Evolutionary conservation across 1,284 basidiomycete genomes (phyloP), one percentile per base, ranked within the genome.

Genomic region (Ceratobasidium sp.): DNA sequence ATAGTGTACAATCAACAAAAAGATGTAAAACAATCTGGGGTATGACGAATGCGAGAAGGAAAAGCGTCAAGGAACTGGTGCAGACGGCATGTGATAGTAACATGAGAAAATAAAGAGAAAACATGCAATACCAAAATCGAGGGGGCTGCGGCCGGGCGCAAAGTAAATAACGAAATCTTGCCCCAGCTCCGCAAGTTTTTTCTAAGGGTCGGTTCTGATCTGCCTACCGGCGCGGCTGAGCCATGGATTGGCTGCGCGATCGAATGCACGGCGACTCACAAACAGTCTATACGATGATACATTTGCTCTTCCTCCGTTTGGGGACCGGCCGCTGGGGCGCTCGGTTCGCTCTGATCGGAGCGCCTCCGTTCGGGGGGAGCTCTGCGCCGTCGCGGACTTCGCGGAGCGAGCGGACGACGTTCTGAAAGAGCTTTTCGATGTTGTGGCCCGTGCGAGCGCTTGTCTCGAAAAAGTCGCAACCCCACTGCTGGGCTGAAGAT

Each of bases 391-490:
- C 76, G 26, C 65, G 67, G 6, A 69, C 67, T 13, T 54, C 35
- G 10, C 76, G 76, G 8, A 77, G 76, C 4, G 67, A 69, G 61
- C 68, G 53, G 23, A 77, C 63, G 37, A 71, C 17, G 23, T 39
- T 51, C 58, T 64, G 51, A 47, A 77, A 77, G n/a, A 77, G 33
- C 31, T 73, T 71, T 13, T 63, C 58, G 28, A 77, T 73, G 35
- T 77, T 77, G 49, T 77, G 69, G 17, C 76, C 76, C n/a, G 76
- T 71, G 47, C 69, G 68, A 23, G 76, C 76, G 51, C 67, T 71
- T 61, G 68, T 73, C 47, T 77, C 76, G 53, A 77, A 47, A 54
- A 73, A 77, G 26, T 73, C 61, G 33, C 76, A 71, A 28, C 76
- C 76, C 53, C 60, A 77, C 45, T 73, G 61, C 42, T 61, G 63